A percentile compares a stretch with the other conserved stretches of the same genome.
Evolutionary conservation across 2,329 filamentous ascomycete genomes (phyloP).

Genomic region (Dothistroma septosporum): DNA sequence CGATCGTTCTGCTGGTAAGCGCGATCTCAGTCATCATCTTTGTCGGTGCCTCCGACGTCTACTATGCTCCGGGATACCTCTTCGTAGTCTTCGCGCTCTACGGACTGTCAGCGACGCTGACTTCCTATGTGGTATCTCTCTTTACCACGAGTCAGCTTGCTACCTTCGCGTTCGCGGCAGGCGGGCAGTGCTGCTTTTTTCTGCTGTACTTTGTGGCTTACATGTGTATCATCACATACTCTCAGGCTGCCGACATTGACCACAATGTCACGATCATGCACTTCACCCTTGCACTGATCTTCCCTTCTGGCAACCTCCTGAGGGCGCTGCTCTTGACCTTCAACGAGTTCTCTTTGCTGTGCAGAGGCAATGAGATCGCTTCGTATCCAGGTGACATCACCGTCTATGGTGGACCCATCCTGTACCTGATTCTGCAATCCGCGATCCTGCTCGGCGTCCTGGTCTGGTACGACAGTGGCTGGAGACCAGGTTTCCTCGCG

Average conservation of each 20-base stretch:
- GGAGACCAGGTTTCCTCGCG: constrained; percentile 55
- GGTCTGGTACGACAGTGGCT: constrained; percentile 75
- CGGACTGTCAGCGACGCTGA: constrained; percentile 69
- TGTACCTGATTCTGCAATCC: constrained; percentile 74
- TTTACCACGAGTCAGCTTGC: constrained; percentile 74
- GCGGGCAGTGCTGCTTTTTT: constrained; percentile 60
- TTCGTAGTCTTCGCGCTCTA: constrained; percentile 79
- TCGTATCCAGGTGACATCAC: constrained; percentile 66
- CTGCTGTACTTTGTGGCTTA: constrained; percentile 47
- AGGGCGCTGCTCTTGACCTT: constrained; percentile 71
- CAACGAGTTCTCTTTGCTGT: constrained; percentile 80
- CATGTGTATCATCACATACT: constrained; percentile 59
- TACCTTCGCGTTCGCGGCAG: constrained; percentile 78
- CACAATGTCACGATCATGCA: constrained; percentile 63
- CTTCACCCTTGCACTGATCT: constrained; percentile 68
- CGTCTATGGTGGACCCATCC: constrained; percentile 76
- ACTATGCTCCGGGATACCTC: constrained; percentile 76
- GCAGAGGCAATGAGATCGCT: constrained; percentile 59
- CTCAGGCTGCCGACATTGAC: constrained; percentile 66
- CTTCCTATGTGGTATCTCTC: constrained; percentile 77
- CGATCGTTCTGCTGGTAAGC: constrained; percentile 64
- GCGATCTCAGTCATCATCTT: constrained; percentile 67
- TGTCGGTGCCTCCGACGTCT: constrained; percentile 58
- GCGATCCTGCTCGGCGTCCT: constrained; percentile 67
- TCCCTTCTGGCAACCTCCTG: constrained; percentile 72